Conservation (phyloP, 257 asterid species). For the Nicotiana sylvestris region DNA sequence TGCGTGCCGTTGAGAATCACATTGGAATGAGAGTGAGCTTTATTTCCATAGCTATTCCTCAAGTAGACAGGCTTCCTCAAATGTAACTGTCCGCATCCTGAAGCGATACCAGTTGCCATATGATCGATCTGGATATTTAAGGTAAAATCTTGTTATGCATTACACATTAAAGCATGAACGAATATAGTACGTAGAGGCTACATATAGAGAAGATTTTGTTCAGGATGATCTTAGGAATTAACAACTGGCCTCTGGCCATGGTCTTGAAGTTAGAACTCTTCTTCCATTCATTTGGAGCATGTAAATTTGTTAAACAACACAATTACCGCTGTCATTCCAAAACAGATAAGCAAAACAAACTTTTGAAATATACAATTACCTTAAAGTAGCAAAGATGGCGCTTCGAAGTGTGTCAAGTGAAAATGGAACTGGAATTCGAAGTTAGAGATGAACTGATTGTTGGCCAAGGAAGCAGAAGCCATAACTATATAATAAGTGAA, state of each 20-base stretch:
- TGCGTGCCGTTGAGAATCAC: constrained; percentile 39
- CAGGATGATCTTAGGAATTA: no score
- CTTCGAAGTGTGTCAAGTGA: neutral
- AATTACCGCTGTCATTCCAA: no score
- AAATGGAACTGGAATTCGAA: neutral
- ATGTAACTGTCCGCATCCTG: constrained; percentile 47
- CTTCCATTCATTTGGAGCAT: no score
- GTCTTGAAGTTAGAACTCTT: no score
- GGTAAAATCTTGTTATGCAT: no score
- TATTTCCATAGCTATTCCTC: constrained; percentile 38
- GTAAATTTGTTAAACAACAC: neutral
- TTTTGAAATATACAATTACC: neutral
- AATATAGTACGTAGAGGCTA: no score
- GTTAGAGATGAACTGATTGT: no score
- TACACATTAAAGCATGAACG: no score
- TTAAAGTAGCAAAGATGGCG: neutral
- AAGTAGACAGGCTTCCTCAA: constrained; percentile 34
- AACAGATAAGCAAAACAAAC: neutral
- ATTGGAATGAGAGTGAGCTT: constrained; percentile 32
- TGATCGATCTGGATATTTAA: neutral
- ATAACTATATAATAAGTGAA: no score
- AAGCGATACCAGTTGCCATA: constrained; percentile 72
- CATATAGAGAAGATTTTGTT: no score
- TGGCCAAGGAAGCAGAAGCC: no score
- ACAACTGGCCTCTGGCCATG: no score